These are phyloP conservation scores for Begonia fuchsioides DNA, from an alignment of 306 rosid genomes.

Conservation along the genomic window DNA sequence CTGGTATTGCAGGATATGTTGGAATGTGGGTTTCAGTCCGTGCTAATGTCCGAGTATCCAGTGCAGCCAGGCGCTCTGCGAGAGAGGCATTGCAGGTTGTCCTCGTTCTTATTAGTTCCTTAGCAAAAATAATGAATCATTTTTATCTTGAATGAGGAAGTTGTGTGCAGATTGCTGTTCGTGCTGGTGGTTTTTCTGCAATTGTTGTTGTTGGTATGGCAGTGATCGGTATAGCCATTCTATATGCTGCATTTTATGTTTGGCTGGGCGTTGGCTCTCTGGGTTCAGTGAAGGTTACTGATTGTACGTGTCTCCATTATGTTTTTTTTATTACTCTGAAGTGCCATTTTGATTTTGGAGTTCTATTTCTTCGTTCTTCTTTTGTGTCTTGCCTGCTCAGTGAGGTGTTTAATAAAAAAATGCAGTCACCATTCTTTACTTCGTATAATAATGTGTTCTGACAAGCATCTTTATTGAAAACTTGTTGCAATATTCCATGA, in stretches of 20 bases:
- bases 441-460: too few relatives aligned
- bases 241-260: slow-evolving; percentile 86
- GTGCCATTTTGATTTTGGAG: too few relatives aligned
- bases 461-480: too few relatives aligned
- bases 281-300: slow-evolving; percentile 91
- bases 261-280: slow-evolving; percentile 88
- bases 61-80: slow-evolving; percentile 96
- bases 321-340: too few relatives aligned
- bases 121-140: slow-evolving; percentile 8
- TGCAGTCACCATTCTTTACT: too few relatives aligned
- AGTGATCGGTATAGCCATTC: slow-evolving; percentile 80
- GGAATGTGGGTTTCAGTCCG: slow-evolving; percentile 99
- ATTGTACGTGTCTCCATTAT: slow-evolving; percentile 45
- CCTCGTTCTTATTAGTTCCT: slow-evolving; percentile 13
- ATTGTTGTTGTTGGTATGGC: slow-evolving; percentile 97
- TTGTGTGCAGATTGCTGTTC: slow-evolving; percentile 80
- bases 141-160: slow-evolving; percentile 18
- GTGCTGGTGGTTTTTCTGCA: slow-evolving; percentile 99
- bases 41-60: slow-evolving; percentile 96
- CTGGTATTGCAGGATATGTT: slow-evolving; percentile 93
- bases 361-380: too few relatives aligned
- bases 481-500: too few relatives aligned
- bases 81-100: slow-evolving; percentile 98
- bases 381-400: too few relatives aligned
- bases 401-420: too few relatives aligned